phyloP scores from a whole-genome alignment of 805 yeast genomes.

The Lipomyces sp. region DNA sequence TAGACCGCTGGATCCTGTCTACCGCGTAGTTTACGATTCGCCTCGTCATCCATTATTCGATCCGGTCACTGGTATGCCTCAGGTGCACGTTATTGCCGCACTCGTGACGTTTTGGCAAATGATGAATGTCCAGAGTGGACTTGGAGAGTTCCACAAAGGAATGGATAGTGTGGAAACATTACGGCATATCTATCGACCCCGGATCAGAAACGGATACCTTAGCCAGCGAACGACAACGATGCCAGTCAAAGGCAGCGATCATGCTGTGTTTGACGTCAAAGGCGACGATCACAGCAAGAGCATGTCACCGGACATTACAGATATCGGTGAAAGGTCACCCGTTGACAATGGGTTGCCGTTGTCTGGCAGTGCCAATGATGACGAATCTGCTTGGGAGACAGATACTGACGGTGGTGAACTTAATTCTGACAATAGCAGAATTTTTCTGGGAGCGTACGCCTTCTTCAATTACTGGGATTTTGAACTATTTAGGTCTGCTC shows the following conservation, averaged over 20 bases:
- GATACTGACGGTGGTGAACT: conserved; percentile 12
- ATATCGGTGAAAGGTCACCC: neutral
- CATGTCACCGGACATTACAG: neutral
- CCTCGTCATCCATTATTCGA: conserved; percentile 35
- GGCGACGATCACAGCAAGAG: neutral
- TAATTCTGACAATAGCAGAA: neutral
- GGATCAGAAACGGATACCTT: neutral
- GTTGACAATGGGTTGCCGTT: neutral
- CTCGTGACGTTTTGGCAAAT: conserved; percentile 38
- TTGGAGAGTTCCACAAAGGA: conserved; percentile 22
- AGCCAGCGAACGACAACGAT: neutral
- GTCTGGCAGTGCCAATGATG: neutral
- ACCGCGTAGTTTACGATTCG: conserved; percentile 35
- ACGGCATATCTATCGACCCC: conserved; percentile 5
- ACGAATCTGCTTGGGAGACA: conserved; percentile 18
- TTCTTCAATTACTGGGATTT: conserved; percentile 37
- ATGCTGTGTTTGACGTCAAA: neutral
- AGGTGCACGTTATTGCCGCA: conserved; percentile 31
- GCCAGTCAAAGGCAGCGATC: too few species aligned
- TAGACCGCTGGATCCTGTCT: conserved; percentile 35
- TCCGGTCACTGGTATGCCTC: conserved; percentile 30
- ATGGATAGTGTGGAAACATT: conserved; percentile 32
- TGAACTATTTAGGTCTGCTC: conserved; percentile 35
- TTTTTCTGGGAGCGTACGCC: conserved; percentile 30
- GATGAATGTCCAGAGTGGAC: conserved; percentile 35